Evolutionary conservation across 2,329 filamentous ascomycete species (phyloP).

Genomic region (Aspergillus sp.): DNA sequence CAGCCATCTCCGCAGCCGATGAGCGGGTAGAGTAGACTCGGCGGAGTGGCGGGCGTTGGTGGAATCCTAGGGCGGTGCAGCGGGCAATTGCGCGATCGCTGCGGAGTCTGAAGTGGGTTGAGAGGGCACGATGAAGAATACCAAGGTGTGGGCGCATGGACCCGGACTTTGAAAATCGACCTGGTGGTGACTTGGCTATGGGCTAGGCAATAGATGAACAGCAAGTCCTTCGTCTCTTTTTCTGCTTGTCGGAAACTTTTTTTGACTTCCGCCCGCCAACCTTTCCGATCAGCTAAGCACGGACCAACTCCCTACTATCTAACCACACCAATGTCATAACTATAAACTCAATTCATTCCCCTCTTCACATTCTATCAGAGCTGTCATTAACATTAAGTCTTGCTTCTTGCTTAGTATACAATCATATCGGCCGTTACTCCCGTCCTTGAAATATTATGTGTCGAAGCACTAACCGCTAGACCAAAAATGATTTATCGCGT

Average conservation of each 20-base stretch:
- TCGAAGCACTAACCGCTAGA: too few species aligned
- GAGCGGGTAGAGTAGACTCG: conserved; percentile 10
- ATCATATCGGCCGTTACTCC: background rate
- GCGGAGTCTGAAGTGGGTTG: background rate
- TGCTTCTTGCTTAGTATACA: background rate
- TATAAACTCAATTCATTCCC: too few species aligned
- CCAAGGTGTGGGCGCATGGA: conserved; percentile 5
- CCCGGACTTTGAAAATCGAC: background rate
- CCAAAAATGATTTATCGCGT: too few species aligned
- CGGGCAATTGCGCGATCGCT: background rate
- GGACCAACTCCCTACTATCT: background rate
- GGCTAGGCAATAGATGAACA: background rate
- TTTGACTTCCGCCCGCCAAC: background rate
- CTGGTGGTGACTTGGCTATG: too few species aligned
- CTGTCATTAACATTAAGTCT: background rate
- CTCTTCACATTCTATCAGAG: background rate
- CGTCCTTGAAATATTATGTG: background rate
- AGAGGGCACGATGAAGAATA: background rate
- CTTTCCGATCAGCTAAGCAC: background rate
- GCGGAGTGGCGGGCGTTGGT: background rate
- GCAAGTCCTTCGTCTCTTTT: background rate
- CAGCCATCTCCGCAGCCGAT: conserved; percentile 14
- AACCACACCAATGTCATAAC: too few species aligned
- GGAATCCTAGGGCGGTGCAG: background rate
- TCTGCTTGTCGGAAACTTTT: background rate